Conservation (phyloP, 345 rosid species). For the Dovyalis caffra region DNA sequence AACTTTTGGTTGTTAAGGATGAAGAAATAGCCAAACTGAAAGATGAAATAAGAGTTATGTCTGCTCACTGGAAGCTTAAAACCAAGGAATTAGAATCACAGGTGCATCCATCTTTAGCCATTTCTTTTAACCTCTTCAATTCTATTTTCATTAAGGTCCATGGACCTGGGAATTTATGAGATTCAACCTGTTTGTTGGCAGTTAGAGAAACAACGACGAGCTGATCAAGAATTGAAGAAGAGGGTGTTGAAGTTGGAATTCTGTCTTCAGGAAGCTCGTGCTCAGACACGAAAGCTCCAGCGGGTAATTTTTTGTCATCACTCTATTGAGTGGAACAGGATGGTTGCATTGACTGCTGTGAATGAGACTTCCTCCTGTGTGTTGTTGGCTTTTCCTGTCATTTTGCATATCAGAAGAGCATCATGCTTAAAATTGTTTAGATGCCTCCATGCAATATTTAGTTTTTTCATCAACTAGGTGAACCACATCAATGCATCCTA, state of each 20-base stretch:
- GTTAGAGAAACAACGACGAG: constrained; percentile 82
- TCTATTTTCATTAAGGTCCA: neutral
- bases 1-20: constrained; percentile 57
- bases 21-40: constrained; percentile 65
- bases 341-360: neutral
- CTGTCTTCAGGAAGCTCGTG: constrained; percentile 83
- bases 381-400: neutral
- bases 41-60: constrained; percentile 76
- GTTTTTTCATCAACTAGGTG: neutral
- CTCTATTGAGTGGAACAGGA: neutral
- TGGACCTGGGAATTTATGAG: constrained; percentile 7
- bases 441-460: neutral
- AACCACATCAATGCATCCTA: neutral
- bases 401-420: neutral
- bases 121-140: neutral
- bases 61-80: constrained; percentile 84
- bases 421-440: neutral
- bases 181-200: constrained; percentile 28
- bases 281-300: constrained; percentile 78
- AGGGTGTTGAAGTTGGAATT: constrained; percentile 84
- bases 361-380: neutral
- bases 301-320: constrained; percentile 43
- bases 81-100: constrained; percentile 77
- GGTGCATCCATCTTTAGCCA: constrained; percentile 34
- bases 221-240: constrained; percentile 86